Evolutionary conservation across 2,329 filamentous ascomycete species (phyloP).

Genomic region (Davidsoniella eucalypti): DNA sequence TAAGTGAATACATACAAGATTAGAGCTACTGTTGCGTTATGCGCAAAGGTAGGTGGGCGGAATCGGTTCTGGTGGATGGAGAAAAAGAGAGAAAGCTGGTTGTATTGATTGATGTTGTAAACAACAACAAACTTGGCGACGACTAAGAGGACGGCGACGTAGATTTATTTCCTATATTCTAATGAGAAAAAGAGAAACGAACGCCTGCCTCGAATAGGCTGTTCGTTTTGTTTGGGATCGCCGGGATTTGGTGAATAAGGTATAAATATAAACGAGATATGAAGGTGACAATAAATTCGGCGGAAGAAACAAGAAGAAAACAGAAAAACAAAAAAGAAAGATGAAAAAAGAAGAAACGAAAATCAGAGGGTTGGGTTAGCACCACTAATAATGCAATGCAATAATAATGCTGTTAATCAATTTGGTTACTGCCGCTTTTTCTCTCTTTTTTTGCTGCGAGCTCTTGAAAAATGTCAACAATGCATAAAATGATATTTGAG

Average conservation of each 20-base stretch:
- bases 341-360: neutral
- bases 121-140: neutral
- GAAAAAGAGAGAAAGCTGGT: neutral
- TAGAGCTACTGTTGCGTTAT: no score
- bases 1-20: no score
- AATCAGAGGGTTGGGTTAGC: constrained; percentile 1
- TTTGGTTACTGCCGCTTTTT: neutral
- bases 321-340: neutral
- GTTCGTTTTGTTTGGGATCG: neutral
- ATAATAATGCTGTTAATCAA: neutral
- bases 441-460: neutral
- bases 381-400: neutral
- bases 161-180: neutral
- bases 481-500: neutral
- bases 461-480: neutral
- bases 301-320: neutral
- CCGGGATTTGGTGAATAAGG: neutral
- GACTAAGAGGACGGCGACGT: no score
- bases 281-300: neutral
- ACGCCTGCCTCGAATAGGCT: neutral
- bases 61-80: neutral
- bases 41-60: no score
- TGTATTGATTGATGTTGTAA: neutral
- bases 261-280: neutral
- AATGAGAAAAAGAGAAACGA: neutral